Conservation (phyloP, 495 filamentous ascomycete genomes). For the Trichoderma virens region DNA sequence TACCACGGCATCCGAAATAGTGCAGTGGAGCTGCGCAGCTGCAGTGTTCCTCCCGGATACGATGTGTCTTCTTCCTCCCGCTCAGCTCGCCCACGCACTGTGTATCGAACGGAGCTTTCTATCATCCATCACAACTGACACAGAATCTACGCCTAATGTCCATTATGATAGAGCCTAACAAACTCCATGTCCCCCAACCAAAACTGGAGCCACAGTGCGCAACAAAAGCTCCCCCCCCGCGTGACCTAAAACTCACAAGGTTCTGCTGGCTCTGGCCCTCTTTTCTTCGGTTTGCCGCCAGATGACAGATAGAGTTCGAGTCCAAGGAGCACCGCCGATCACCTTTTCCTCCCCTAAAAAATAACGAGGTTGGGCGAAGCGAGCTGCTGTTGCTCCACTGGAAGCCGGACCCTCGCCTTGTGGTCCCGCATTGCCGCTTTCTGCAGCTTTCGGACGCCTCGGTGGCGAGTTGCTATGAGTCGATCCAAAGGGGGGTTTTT, state of each 20-base stretch:
- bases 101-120: background rate
- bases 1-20: background rate
- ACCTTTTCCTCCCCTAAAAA: background rate
- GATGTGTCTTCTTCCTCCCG: background rate
- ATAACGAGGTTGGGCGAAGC: slow-evolving; percentile 3
- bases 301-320: slow-evolving; percentile 7
- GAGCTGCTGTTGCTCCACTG: background rate
- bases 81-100: background rate
- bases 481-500: no score
- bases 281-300: background rate
- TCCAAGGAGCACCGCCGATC: slow-evolving; percentile 1
- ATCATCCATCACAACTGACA: no score
- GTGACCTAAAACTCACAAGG: background rate
- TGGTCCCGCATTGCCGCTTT: background rate
- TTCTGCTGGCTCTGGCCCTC: background rate
- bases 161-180: no score
- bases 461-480: background rate
- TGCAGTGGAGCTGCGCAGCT: slow-evolving; percentile 4
- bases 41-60: slow-evolving; percentile 9
- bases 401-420: background rate
- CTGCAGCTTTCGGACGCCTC: background rate
- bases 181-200: no score
- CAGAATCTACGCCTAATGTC: no score
- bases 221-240: background rate
- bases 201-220: background rate